Evolutionary conservation across 164 flowering plant genomes (phyloP), one percentile per base, ranked within the genome.

Genomic region (Vitis rupestris): DNA sequence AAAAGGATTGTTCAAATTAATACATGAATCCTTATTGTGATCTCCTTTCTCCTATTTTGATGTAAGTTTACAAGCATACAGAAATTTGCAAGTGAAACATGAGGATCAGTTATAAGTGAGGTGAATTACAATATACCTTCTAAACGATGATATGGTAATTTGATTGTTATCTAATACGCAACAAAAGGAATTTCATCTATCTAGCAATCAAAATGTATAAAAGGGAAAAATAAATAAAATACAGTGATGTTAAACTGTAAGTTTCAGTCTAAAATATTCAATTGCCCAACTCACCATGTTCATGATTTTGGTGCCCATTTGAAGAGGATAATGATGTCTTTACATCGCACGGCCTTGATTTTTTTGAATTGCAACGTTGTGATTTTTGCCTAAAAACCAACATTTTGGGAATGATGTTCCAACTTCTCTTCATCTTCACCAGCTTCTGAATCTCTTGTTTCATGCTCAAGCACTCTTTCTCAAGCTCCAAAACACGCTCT

Each of bases 381-480:
- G 74, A 59, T 68, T 77, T 83, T 53, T 50, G 58, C 52, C 69
- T 69, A 59, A 76, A 79, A 30, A 81, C 71, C 23, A 83, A 71
- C 63, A 15, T 79, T 54, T 65, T 83, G 27, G 83, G 71, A 54
- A 90, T 75, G 31, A 75, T 66, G 70, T 65, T 86, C 93, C 91
- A 87, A 62, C 78, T 72, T 62, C 82, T 84, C 75, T 82, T 90
- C 0, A 83, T 59, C 72, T 81, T 87, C 11, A 73, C 78, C 63
- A 88, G 60, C 78, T 82, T 88, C 61, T 80, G 80, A 8, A 90
- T 72, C 69, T 88, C 89, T 10, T 75, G 71, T 70, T 71, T 88
- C 88, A 90, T 90, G 72, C 58, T 75, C 50, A 61, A 63, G 66
- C 85, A 88, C 74, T 90, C 91, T 72, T 86, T 86, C 69, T 89